Evolutionary conservation across 2,329 filamentous ascomycete genomes (phyloP).

Genomic region (Chrysoporthe cubensis): DNA sequence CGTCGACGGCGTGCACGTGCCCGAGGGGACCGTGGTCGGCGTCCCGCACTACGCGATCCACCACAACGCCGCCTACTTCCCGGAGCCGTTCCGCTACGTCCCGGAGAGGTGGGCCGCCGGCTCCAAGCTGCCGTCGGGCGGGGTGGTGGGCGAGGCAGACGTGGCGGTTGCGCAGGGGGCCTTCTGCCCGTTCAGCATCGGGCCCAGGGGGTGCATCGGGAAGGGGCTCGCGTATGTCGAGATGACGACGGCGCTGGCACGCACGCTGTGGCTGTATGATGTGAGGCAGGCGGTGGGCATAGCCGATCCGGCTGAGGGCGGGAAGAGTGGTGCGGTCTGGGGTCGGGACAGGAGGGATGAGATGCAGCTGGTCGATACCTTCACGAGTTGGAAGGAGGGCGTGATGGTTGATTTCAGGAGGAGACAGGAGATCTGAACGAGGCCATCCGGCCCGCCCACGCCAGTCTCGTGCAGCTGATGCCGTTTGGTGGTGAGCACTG

Average conservation of each 20-base stretch:
- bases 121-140: conserved; percentile 43
- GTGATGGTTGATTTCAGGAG: conserved; percentile 67
- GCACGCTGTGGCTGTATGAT: conserved; percentile 65
- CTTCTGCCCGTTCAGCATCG: conserved; percentile 76
- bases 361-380: conserved; percentile 73
- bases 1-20: conserved; percentile 58
- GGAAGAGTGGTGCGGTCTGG: conserved; percentile 51
- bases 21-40: conserved; percentile 64
- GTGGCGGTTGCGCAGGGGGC: conserved; percentile 64
- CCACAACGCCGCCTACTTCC: conserved; percentile 67
- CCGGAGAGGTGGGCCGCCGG: conserved; percentile 69
- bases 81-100: conserved; percentile 59
- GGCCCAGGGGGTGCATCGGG: conserved; percentile 72
- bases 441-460: too few species aligned
- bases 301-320: conserved; percentile 54
- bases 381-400: conserved; percentile 74
- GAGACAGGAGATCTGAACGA: conserved; percentile 28
- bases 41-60: conserved; percentile 71
- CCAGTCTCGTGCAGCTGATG: too few species aligned
- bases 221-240: conserved; percentile 71
- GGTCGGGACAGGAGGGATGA: conserved; percentile 61
- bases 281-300: conserved; percentile 55
- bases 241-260: conserved; percentile 65
- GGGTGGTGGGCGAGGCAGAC: conserved; percentile 52
- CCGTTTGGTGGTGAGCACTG: too few species aligned